phyloP scores from a whole-genome alignment of 73 alveolate genomes.

The Paramecium biaurelia region DNA sequence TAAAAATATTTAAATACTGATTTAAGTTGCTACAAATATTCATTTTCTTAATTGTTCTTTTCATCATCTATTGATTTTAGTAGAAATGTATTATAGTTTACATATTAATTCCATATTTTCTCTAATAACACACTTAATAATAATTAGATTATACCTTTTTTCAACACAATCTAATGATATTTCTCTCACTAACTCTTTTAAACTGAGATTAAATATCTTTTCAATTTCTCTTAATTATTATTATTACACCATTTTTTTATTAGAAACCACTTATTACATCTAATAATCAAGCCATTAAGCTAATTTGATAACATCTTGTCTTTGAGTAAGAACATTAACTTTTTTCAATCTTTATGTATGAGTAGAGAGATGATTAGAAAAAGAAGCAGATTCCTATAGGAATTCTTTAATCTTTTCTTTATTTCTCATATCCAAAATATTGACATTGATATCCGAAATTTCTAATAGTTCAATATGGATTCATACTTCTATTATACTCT shows the following conservation, averaged over 20 bases:
- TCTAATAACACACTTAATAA: constrained; percentile 1
- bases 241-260: neutral
- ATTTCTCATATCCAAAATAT: neutral
- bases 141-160: constrained; percentile 20
- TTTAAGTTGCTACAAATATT: neutral
- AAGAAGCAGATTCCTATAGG: neutral
- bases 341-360: neutral
- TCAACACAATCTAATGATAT: constrained; percentile 50
- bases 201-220: constrained; percentile 4
- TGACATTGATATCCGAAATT: neutral
- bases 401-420: neutral
- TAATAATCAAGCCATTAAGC: constrained; percentile 38
- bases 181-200: constrained; percentile 19
- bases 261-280: neutral
- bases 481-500: neutral
- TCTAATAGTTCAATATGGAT: neutral
- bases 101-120: constrained; percentile 32
- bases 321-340: neutral
- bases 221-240: constrained; percentile 14
- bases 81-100: neutral
- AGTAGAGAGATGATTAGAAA: neutral
- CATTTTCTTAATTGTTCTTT: neutral
- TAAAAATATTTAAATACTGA: neutral
- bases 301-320: constrained; percentile 31
- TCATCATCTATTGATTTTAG: neutral